Evolutionary conservation across 2,329 filamentous ascomycete species (phyloP), one percentile per base, ranked within the genome.

Genomic region (Colletotrichum sp.): DNA sequence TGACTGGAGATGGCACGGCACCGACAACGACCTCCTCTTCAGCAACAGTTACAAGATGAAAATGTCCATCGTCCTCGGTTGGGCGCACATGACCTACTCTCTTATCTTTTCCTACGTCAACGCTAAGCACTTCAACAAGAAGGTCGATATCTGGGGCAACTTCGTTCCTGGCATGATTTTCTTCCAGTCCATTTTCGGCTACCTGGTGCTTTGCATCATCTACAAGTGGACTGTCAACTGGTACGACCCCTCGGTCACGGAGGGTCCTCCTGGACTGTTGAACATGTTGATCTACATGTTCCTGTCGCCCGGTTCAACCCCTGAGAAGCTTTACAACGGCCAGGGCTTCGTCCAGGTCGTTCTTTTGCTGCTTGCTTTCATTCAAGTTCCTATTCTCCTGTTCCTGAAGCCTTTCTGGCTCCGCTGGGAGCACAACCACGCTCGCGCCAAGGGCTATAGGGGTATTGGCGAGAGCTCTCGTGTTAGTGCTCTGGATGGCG

Each of bases 201-300:
- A 99, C 83, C 92, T 99, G 21, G 95, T 98, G 64, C 89, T 98
- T 82, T 95, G 95, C 81, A 98, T 99, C 82, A 87, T 99, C 80
- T 99, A 98, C 90, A 99, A 99, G 87, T 99, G 98, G 97, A 94
- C 91, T 12, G 90, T 98, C 49, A 93, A 99, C 85, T 99, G 97
- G 97, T 80, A 84, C 32, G 85, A 86, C 70, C 87, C 87, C 64
- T 92, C 89, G 13, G 90, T 89, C 57, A 92, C 89, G 55, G 84
- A 90, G 79, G 90, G 92, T 77, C 95, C 98, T 2, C 97, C 98
- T 4, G 95, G 96, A 81, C 89, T 99, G 76, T 88, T 99, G 78
- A 99, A 99, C 90, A 99, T 99, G 96, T 90, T 99, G 82, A 99
- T 99, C 82, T 98, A 98, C 91, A 99, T 99, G 98, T 99, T 99